Evolutionary conservation across 31 red algal species (phyloP).

Genomic region (Odonthalia washingtoniensis): DNA sequence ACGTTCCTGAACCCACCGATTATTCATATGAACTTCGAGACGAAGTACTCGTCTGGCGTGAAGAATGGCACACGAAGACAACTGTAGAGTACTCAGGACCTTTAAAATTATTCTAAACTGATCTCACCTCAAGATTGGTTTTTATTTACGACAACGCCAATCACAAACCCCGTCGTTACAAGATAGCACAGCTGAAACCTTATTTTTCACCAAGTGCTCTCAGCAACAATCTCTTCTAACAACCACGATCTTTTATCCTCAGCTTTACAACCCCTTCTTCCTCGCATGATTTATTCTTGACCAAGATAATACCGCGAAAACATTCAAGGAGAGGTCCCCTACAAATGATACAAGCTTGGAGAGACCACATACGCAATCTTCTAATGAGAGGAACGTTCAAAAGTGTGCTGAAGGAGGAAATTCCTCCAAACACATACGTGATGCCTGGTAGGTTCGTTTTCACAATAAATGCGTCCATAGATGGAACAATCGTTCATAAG

Average conservation of each 20-base stretch:
- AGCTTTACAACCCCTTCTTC: neutral
- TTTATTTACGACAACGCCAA: conserved; percentile 41
- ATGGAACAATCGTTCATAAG: neutral
- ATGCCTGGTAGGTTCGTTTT: conserved; percentile 41
- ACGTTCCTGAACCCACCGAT: neutral
- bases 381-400: conserved; percentile 34
- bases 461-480: conserved; percentile 45
- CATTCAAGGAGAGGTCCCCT: conserved; percentile 20
- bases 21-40: neutral
- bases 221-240: too few species aligned
- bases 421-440: conserved; percentile 46
- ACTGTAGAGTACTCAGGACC: too few species aligned
- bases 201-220: too few species aligned
- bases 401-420: conserved; percentile 40
- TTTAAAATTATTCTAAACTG: neutral
- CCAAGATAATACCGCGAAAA: conserved; percentile 31
- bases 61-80: conserved; percentile 56
- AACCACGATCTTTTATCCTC: neutral
- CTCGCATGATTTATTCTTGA: conserved; percentile 7
- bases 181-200: conserved; percentile 44
- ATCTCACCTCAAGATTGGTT: conserved; percentile 23
- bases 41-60: conserved; percentile 36
- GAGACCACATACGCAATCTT: conserved; percentile 15
- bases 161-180: conserved; percentile 15
- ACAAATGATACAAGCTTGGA: conserved; percentile 36